A percentile compares a stretch with the other conserved stretches of the same genome.
Evolutionary conservation across 345 rosid species (phyloP).

Genomic region (Aquilaria malaccensis): DNA sequence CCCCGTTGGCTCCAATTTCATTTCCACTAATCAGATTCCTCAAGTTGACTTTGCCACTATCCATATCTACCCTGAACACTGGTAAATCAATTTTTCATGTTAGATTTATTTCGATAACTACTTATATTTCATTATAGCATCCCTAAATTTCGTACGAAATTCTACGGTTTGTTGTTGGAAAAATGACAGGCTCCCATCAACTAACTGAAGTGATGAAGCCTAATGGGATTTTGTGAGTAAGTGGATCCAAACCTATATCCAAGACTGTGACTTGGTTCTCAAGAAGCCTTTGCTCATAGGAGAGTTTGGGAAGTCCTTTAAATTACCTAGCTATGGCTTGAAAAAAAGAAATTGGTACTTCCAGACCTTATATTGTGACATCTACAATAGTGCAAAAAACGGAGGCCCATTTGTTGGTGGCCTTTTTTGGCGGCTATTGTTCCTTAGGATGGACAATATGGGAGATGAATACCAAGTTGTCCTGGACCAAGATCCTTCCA

Average conservation of each 20-base stretch:
- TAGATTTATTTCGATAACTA: neutral
- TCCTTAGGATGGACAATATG: constrained; percentile 30
- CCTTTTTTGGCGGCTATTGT: constrained; percentile 62
- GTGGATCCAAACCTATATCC: constrained; percentile 44
- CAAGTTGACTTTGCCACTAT: constrained; percentile 65
- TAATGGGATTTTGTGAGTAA: constrained; percentile 36
- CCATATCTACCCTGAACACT: constrained; percentile 66
- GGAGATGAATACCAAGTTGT: constrained; percentile 63
- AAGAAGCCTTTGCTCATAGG: constrained; percentile 50
- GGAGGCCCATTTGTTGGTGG: constrained; percentile 58
- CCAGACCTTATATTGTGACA: constrained; percentile 28
- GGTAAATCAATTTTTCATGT: constrained; percentile 29
- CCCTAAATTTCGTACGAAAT: neutral
- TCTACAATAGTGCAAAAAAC: constrained; percentile 34
- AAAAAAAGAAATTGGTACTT: constrained; percentile 44
- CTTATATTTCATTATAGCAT: neutral
- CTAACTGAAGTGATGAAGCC: constrained; percentile 25
- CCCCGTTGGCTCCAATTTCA: constrained; percentile 56
- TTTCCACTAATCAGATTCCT: constrained; percentile 47
- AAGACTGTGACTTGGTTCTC: constrained; percentile 35
- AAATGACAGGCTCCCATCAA: constrained; percentile 36
- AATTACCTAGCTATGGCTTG: constrained; percentile 32
- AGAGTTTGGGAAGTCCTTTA: constrained; percentile 64
- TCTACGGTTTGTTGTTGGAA: neutral
- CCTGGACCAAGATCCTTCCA: constrained; percentile 47